A percentile compares a stretch with the other conserved stretches of the same genome.
phyloP scores from a whole-genome alignment of 441 rosid species.

The Biscutella auriculata region DNA sequence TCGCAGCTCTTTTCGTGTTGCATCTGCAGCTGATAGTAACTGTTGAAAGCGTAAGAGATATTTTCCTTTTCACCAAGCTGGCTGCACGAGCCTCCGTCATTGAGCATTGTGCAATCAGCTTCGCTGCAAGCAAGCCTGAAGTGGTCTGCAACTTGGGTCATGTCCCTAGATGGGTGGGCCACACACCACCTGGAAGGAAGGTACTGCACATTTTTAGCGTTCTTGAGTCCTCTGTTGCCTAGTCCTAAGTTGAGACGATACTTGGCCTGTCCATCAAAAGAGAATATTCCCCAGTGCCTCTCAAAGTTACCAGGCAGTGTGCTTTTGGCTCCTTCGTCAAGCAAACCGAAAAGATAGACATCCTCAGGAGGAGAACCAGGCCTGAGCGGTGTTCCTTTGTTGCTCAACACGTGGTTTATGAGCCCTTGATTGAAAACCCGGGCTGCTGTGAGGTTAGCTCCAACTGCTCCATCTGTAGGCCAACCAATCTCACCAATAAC shows the following conservation, averaged over 20 bases:
- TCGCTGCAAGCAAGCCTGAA: conserved; percentile 55
- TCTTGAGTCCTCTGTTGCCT: conserved; percentile 56
- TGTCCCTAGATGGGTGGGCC: conserved; percentile 61
- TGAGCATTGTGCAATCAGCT: conserved; percentile 89
- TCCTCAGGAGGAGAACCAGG: conserved; percentile 69
- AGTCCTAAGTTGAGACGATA: conserved; percentile 63
- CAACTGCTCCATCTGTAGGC: conserved; percentile 80
- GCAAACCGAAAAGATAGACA: conserved; percentile 73
- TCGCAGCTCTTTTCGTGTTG: conserved; percentile 66
- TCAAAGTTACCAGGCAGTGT: conserved; percentile 78
- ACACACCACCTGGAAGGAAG: conserved; percentile 92
- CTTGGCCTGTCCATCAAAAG: conserved; percentile 94
- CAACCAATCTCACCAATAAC: conserved; percentile 93
- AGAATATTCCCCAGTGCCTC: conserved; percentile 96
- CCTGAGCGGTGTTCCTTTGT: conserved; percentile 82
- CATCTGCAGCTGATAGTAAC: conserved; percentile 81
- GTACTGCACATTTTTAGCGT: conserved; percentile 61
- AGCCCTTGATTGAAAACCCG: conserved; percentile 83
- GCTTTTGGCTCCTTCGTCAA: conserved; percentile 87
- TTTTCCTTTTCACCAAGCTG: conserved; percentile 74
- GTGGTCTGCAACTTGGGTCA: conserved; percentile 57
- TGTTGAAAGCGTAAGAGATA: conserved; percentile 82
- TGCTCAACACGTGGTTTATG: conserved; percentile 48
- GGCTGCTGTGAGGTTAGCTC: conserved; percentile 80
- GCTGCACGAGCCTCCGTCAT: conserved; percentile 81